Evolutionary conservation across 2,329 filamentous ascomycete genomes (phyloP).

Genomic region (Malbranchea cinnamomea): DNA sequence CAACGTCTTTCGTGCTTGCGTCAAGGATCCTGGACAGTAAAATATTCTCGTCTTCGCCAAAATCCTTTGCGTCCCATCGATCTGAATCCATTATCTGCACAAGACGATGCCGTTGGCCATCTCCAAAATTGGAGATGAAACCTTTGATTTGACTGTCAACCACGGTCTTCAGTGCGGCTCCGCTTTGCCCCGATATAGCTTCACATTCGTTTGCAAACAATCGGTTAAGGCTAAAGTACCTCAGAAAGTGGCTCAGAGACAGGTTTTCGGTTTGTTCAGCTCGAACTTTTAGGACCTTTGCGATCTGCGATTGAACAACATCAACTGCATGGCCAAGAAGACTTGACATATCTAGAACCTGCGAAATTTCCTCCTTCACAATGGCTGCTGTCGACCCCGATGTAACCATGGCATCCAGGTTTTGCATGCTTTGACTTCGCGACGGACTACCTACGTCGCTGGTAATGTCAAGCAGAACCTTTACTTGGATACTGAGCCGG

Average conservation of each 20-base stretch:
- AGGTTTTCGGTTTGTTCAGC: slow-evolving; percentile 44
- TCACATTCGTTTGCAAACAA: slow-evolving; percentile 54
- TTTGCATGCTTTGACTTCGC: slow-evolving; percentile 28
- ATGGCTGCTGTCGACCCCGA: slow-evolving; percentile 16
- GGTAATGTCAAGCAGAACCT: slow-evolving; percentile 86
- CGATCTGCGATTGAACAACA: slow-evolving; percentile 48
- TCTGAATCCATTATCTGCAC: slow-evolving; percentile 45
- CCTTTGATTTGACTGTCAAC: slow-evolving; percentile 49
- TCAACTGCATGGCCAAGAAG: slow-evolving; percentile 52
- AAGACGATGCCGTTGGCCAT: slow-evolving; percentile 41
- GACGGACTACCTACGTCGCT: slow-evolving; percentile 36
- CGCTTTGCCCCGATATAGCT: slow-evolving; percentile 47
- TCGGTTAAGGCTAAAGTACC: slow-evolving; percentile 48
- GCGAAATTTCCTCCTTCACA: slow-evolving; percentile 44
- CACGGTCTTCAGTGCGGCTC: slow-evolving; percentile 43
- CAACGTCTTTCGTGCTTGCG: slow-evolving; percentile 43
- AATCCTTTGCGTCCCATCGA: slow-evolving; percentile 51
- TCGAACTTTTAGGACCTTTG: slow-evolving; percentile 48
- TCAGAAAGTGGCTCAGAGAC: slow-evolving; percentile 41
- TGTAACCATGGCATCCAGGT: slow-evolving; percentile 27
- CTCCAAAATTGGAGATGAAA: slow-evolving; percentile 44
- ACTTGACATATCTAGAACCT: slow-evolving; percentile 50
- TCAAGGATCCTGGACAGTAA: slow-evolving; percentile 41
- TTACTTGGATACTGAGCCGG: slow-evolving; percentile 76
- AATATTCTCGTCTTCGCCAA: slow-evolving; percentile 36